Evolutionary conservation across 2,329 filamentous ascomycete species (phyloP), one percentile per base, ranked within the genome.

Genomic region (Aspergillus sojae): DNA sequence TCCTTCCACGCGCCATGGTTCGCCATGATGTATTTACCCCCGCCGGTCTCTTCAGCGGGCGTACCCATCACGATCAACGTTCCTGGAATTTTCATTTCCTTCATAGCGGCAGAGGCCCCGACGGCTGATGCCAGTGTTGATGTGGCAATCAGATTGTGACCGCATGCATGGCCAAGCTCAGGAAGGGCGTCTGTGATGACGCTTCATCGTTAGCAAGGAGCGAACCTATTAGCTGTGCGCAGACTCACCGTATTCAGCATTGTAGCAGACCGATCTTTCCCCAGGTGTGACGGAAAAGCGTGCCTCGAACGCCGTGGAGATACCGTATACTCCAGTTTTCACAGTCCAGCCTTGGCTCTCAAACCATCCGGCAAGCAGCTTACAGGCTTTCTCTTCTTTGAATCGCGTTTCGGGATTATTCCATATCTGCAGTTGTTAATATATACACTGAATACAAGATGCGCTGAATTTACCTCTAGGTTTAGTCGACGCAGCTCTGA

Each of bases 21-120:
- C 4, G 50, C 28, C 28, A 53, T 53, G 50, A 53, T 53, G 19
- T 53, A 53, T 23, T 58, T 58, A 7, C 57, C 57, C 0, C 57
- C 57, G 12, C 57, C 57, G 14, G 41, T 46, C 12, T 58, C 57
- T 48, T 58, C 57, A 19, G 43, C 57, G 10, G 43, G 57, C 16
- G 56, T 58, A 9, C 56, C 56, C 14, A 58, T 50, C 23, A 34
- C 43, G n/a, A 50, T n/a, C 16, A 52, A 10, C n/a, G 30, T 45
- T 26, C 57, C 57, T 16, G 43, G 57, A 9, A 58, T 58, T 14
- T 52, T 16, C 16, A 45, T 4, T 36, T 19, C 10, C 21, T 58
- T 58, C 41, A 52, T 52, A 6, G 57, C 57, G 26, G 41, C 26
- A 9, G 57, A 30, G 4, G 34, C 45, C 10, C 43, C 57, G 26